These are phyloP conservation scores for Radiomyces spectabilis DNA, from an alignment of 192 early-diverging fungal species.

Conservation along the genomic window DNA sequence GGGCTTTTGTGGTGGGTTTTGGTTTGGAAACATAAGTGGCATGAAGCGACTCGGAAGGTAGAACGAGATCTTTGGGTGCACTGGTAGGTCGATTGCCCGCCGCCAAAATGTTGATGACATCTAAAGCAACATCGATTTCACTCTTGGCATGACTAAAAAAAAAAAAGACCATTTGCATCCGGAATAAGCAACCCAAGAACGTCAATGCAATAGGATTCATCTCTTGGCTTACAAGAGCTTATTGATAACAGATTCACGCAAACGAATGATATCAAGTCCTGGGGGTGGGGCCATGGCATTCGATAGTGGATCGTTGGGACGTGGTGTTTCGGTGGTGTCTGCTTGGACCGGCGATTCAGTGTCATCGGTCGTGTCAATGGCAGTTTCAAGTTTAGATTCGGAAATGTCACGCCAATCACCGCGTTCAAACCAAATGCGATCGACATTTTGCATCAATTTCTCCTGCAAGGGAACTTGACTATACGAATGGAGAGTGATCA, in stretches of 20 bases:
- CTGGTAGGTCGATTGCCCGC: neutral
- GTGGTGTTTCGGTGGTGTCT: neutral
- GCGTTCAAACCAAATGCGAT: conserved; percentile 32
- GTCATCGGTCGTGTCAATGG: neutral
- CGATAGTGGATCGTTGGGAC: neutral
- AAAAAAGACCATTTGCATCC: neutral
- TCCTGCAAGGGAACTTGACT: conserved; percentile 24
- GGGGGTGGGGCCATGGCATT: neutral
- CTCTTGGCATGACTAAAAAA: conserved; percentile 22
- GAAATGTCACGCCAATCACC: conserved; percentile 28
- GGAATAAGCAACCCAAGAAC: neutral
- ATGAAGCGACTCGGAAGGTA: conserved; percentile 22
- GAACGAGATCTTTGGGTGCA: conserved; percentile 16
- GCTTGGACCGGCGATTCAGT: neutral
- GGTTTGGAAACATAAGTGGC: conserved; percentile 33
- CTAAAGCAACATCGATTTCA: conserved; percentile 33
- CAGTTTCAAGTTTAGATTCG: conserved; percentile 5
- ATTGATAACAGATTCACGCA: conserved; percentile 25
- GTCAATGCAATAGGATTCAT: no score
- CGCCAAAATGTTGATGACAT: conserved; percentile 29
- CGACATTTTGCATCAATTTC: conserved; percentile 27
- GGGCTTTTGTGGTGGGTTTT: conserved; percentile 18
- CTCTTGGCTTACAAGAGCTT: conserved; percentile 18
- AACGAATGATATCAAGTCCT: conserved; percentile 12
- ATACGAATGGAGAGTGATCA: neutral